Percentiles rank a stretch among this genome's conserved stretches.
Conservation (phyloP, 1,284 basidiomycete genomes). For the Cronartium quercuum region DNA sequence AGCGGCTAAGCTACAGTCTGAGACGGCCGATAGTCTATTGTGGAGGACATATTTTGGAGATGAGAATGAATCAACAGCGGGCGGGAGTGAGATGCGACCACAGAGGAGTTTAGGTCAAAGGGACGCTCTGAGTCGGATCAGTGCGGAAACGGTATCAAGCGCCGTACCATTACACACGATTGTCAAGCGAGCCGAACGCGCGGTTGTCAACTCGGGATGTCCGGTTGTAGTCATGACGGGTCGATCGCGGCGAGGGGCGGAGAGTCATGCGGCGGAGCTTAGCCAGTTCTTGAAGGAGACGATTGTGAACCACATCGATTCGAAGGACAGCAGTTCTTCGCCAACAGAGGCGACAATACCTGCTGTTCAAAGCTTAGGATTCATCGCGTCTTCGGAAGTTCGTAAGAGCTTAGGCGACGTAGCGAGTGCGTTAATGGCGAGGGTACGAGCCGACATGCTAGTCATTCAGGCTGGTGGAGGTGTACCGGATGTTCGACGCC, state of each 20-base stretch:
- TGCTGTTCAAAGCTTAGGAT: constrained; percentile 5
- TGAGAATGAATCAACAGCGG: not conserved
- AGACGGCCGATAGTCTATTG: constrained; percentile 28
- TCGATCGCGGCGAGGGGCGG: constrained; percentile 19
- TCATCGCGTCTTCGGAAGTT: constrained; percentile 29
- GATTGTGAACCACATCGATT: constrained; percentile 1
- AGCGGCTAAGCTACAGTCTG: constrained; percentile 4
- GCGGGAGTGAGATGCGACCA: not conserved
- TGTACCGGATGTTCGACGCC: not conserved
- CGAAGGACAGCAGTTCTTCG: not conserved
- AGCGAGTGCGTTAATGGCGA: constrained; percentile 20
- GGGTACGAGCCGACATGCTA: not conserved
- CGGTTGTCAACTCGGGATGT: not conserved
- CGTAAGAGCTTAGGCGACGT: constrained; percentile 32
- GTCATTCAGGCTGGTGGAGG: constrained; percentile 24
- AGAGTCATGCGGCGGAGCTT: constrained; percentile 18
- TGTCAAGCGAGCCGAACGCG: not conserved
- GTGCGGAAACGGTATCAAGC: constrained; percentile 4
- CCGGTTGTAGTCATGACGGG: constrained; percentile 21
- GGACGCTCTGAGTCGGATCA: not conserved
- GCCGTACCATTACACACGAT: constrained; percentile 14
- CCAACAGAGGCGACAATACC: not conserved
- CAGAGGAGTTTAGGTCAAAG: not conserved
- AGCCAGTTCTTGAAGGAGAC: constrained; percentile 21
- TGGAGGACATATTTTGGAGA: not conserved